Evolutionary conservation across 176 grass and related monocot genomes (phyloP).

Genomic region (sorghum (Sorghum bicolor)): Sorghum_bicolor_NCBIv3 NC_012874.2:70672001-70672500

Average conservation of each 20-base stretch:
- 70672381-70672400: constrained; percentile 23
- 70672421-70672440: constrained; percentile 37
- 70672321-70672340: constrained; percentile 45
- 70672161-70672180: constrained; percentile 18
- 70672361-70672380: constrained; percentile 27
- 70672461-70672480: constrained; percentile 41
- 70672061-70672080: not conserved
- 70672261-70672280: constrained; percentile 36
- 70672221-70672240: constrained; percentile 42
- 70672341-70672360: constrained; percentile 40
- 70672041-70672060: not conserved
- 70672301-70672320: constrained; percentile 31
- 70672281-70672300: constrained; percentile 36
- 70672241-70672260: constrained; percentile 46
- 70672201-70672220: constrained; percentile 50
- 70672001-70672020: not conserved
- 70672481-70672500: constrained; percentile 30
- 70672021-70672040: not conserved
- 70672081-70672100: not conserved
- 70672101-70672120: constrained; percentile 24
- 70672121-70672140: constrained; percentile 35
- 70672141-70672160: constrained; percentile 23
- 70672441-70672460: constrained; percentile 36
- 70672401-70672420: constrained; percentile 19
- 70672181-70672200: constrained; percentile 29